Percentiles rank a stretch among this genome's conserved stretches.
Evolutionary conservation across 2,329 filamentous ascomycete species (phyloP).

Genomic region (Sporothrix luriei): DNA sequence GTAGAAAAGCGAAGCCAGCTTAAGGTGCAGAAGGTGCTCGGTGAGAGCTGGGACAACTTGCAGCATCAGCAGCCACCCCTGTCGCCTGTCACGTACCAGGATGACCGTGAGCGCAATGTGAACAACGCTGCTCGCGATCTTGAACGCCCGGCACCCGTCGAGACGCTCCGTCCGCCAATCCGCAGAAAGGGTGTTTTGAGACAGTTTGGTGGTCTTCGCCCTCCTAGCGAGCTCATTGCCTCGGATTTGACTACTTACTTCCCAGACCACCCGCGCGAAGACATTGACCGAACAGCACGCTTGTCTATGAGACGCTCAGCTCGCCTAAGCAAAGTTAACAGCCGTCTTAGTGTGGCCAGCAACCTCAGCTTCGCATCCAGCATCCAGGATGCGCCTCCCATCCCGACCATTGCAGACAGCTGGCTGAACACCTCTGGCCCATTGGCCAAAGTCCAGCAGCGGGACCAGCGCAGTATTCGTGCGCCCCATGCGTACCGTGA

Average conservation of each 20-base stretch:
- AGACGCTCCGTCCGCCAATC: constrained; percentile 48
- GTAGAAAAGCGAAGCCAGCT: constrained; percentile 77
- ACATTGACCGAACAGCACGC: constrained; percentile 93
- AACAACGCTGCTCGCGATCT: constrained; percentile 61
- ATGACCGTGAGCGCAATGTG: constrained; percentile 71
- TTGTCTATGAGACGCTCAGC: constrained; percentile 89
- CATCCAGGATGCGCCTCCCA: constrained; percentile 87
- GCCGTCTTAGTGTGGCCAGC: constrained; percentile 89
- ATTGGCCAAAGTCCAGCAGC: constrained; percentile 52
- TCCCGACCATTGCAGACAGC: constrained; percentile 91
- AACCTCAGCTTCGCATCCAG: constrained; percentile 92
- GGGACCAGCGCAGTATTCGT: constrained; percentile 48
- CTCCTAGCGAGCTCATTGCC: constrained; percentile 95
- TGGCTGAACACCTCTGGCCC: constrained; percentile 73
- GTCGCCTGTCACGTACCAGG: constrained; percentile 74
- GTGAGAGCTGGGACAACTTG: constrained; percentile 79
- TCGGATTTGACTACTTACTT: constrained; percentile 97
- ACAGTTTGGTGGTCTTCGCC: constrained; percentile 87
- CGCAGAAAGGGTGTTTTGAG: constrained; percentile 62
- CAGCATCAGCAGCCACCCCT: constrained; percentile 71
- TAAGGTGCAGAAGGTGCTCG: constrained; percentile 87
- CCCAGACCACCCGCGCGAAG: constrained; percentile 88
- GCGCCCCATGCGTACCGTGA: constrained; percentile 72
- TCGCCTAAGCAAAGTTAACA: constrained; percentile 88
- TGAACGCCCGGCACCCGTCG: constrained; percentile 57